These are phyloP conservation scores for Vaccinium corymbosum DNA, from an alignment of 148 eudicot species.

Conservation along the genomic window DNA sequence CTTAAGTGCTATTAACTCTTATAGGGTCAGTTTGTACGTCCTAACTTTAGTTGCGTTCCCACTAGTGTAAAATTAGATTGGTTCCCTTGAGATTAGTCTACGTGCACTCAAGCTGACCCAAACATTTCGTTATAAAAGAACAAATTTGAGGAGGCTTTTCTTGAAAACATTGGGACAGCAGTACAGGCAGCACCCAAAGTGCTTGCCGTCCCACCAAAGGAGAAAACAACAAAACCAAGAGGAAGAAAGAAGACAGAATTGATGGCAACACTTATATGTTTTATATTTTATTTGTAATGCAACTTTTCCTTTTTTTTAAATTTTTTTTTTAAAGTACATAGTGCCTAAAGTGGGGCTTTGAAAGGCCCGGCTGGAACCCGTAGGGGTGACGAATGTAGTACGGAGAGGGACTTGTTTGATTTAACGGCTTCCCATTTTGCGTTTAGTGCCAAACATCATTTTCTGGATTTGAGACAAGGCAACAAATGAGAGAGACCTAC, in stretches of 20 bases:
- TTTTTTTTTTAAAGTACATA: no score
- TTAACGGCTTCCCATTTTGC: constrained; percentile 8
- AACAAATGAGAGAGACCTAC: neutral
- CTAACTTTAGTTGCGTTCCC: neutral
- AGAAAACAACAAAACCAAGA: constrained; percentile 3
- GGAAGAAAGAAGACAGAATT: neutral
- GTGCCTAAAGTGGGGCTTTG: neutral
- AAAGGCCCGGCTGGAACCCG: neutral
- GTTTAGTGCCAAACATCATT: neutral
- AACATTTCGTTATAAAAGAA: neutral
- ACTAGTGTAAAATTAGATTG: neutral
- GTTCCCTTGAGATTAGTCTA: neutral
- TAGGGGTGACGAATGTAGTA: neutral
- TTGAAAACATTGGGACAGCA: neutral
- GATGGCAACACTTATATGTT: neutral
- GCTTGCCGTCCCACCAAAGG: neutral
- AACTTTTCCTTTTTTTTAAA: neutral
- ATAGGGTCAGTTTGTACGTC: neutral
- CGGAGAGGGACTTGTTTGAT: constrained; percentile 3
- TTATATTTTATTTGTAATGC: neutral
- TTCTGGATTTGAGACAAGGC: neutral
- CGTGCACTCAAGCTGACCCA: neutral
- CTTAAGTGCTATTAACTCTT: neutral
- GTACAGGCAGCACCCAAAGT: neutral
- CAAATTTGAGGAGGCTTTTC: neutral